phyloP scores from a whole-genome alignment of 1,284 basidiomycete genomes.

The Leccinum holopus region DNA sequence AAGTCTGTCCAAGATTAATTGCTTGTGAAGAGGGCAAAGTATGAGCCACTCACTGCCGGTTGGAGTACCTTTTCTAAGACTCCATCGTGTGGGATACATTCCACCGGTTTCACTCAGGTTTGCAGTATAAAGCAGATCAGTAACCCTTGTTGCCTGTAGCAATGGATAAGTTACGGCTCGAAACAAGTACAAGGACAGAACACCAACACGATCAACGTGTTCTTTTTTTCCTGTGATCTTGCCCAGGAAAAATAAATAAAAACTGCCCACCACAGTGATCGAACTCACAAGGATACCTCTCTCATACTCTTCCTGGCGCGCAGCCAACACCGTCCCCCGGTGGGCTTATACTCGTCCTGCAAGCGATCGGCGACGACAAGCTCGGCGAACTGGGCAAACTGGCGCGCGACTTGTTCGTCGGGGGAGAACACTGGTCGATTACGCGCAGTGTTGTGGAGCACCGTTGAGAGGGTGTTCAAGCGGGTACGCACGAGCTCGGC shows the following conservation, averaged over 20 bases:
- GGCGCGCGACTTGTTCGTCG: too few species aligned
- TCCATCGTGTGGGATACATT: constrained; percentile 57
- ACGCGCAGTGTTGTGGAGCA: too few species aligned
- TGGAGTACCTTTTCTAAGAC: constrained; percentile 41
- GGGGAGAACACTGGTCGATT: too few species aligned
- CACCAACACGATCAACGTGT: constrained; percentile 46
- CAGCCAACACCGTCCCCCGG: too few species aligned
- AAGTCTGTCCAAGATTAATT: constrained; percentile 34
- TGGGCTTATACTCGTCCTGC: too few species aligned
- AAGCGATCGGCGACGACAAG: too few species aligned
- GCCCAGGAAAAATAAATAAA: constrained; percentile 34
- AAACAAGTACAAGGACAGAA: neutral
- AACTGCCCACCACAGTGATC: too few species aligned
- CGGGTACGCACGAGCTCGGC: too few species aligned
- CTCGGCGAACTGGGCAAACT: too few species aligned
- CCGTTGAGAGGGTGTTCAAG: too few species aligned
- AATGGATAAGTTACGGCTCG: constrained; percentile 1
- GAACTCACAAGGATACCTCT: too few species aligned
- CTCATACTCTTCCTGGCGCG: too few species aligned
- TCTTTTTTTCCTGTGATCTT: constrained; percentile 52
- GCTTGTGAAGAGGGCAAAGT: neutral
- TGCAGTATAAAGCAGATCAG: constrained; percentile 46
- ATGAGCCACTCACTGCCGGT: constrained; percentile 36
- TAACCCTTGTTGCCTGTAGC: constrained; percentile 33
- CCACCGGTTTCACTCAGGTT: constrained; percentile 46